Conservation (phyloP, 2,329 filamentous ascomycete genomes). For the Fusarium sp. region DNA sequence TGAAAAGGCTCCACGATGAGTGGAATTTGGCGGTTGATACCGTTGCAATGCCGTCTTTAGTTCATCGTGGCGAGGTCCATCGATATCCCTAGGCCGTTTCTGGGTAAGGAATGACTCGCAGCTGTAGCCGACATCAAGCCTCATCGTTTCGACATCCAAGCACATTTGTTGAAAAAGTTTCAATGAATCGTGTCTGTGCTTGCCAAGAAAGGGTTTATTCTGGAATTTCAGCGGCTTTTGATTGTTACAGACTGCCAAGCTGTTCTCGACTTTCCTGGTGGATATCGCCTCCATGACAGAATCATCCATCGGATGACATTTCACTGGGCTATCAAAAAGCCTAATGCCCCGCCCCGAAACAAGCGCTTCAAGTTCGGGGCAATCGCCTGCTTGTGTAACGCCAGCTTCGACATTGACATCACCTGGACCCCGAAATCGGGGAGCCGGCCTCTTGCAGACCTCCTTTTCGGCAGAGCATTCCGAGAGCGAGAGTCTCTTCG, state of each 20-base stretch:
- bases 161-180: background rate
- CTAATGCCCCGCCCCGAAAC: background rate
- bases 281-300: background rate
- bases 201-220: background rate
- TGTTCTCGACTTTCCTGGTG: background rate
- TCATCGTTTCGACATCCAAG: background rate
- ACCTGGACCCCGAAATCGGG: background rate
- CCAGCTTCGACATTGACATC: slow-evolving; percentile 11
- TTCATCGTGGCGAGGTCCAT: background rate
- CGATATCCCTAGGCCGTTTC: background rate
- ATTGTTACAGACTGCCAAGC: background rate
- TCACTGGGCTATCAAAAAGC: background rate
- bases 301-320: background rate
- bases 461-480: background rate
- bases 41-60: background rate
- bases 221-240: background rate
- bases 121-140: background rate
- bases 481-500: background rate
- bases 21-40: background rate
- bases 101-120: background rate
- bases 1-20: background rate
- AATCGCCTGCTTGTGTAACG: slow-evolving; percentile 3
- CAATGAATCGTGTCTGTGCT: background rate
- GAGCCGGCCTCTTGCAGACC: background rate
- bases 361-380: background rate